A percentile compares a stretch with the other conserved stretches of the same genome.
Conservation (phyloP, 441 rosid genomes). For the Adansonia gregorii region DNA sequence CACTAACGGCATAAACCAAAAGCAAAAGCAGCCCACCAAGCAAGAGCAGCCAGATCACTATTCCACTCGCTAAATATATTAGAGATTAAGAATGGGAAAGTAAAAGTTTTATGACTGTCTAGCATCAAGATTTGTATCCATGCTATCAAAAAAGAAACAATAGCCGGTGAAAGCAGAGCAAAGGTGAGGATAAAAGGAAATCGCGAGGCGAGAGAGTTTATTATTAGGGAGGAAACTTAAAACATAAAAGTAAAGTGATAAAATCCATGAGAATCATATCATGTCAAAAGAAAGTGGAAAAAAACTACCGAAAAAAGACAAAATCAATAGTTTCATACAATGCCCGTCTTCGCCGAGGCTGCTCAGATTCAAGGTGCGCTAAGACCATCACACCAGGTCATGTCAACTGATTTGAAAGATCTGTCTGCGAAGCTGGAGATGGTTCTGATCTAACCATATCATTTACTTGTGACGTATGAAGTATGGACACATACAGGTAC, state of each 20-base stretch:
- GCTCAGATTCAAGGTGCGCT: slow-evolving; percentile 58
- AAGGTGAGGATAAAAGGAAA: background rate
- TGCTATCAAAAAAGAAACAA: background rate
- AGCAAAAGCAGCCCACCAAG: background rate
- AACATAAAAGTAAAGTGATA: background rate
- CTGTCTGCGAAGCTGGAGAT: slow-evolving; percentile 26
- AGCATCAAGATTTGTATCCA: slow-evolving; percentile 2
- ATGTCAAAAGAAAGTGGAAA: background rate
- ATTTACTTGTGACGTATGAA: slow-evolving; percentile 1
- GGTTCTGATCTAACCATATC: slow-evolving; percentile 24
- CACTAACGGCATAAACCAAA: background rate
- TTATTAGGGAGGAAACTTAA: slow-evolving; percentile 10
- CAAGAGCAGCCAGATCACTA: background rate
- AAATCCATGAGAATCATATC: background rate
- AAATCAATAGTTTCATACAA: slow-evolving; percentile 37
- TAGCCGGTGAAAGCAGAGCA: background rate
- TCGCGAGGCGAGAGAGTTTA: background rate
- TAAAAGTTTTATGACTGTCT: background rate
- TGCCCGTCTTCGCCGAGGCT: slow-evolving; percentile 55
- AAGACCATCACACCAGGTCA: slow-evolving; percentile 23
- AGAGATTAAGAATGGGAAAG: background rate
- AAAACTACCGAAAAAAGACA: background rate
- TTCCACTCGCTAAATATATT: background rate
- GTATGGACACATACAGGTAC: too few relatives aligned
- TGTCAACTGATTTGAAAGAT: slow-evolving; percentile 31